phyloP scores from a whole-genome alignment of 129 eudicot species.

The Solidago caesia region DNA sequence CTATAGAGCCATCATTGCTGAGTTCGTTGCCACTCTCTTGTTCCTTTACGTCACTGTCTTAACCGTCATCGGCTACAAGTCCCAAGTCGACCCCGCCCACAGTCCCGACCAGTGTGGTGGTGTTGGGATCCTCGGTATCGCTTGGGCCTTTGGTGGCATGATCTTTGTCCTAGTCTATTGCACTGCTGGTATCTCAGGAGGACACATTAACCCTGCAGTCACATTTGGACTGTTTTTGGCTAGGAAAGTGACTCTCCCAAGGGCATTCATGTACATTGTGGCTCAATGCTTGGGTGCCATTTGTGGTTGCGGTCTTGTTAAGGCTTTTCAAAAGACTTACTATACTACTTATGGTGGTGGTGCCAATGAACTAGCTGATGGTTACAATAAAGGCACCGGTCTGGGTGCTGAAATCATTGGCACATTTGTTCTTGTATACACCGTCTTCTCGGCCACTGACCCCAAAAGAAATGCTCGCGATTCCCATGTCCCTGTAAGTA shows the following conservation, averaged over 20 bases:
- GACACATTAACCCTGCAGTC: constrained; percentile 78
- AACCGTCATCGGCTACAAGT: constrained; percentile 63
- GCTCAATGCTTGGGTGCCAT: constrained; percentile 66
- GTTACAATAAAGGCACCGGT: constrained; percentile 60
- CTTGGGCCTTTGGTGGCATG: constrained; percentile 79
- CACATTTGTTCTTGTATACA: constrained; percentile 59
- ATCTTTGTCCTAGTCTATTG: constrained; percentile 47
- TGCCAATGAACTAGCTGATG: constrained; percentile 47
- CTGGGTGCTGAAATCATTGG: constrained; percentile 71
- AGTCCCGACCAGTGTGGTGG: constrained; percentile 48
- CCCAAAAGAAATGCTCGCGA: constrained; percentile 73
- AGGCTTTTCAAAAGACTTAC: constrained; percentile 54
- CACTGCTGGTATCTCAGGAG: constrained; percentile 81
- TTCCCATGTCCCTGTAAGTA: constrained; percentile 67
- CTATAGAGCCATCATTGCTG: constrained; percentile 60
- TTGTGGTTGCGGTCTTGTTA: constrained; percentile 62
- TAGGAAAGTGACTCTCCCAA: constrained; percentile 44
- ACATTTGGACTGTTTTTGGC: constrained; percentile 71
- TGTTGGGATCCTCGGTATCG: constrained; percentile 63
- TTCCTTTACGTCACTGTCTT: constrained; percentile 70
- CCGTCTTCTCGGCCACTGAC: constrained; percentile 74
- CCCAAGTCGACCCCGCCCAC: constrained; percentile 38
- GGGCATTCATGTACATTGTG: constrained; percentile 59
- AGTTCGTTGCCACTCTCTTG: constrained; percentile 56
- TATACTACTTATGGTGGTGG: constrained; percentile 59